These are phyloP conservation scores for Bacterosira constricta DNA, from an alignment of 108 stramenopile genomes.

Conservation along the genomic window DNA sequence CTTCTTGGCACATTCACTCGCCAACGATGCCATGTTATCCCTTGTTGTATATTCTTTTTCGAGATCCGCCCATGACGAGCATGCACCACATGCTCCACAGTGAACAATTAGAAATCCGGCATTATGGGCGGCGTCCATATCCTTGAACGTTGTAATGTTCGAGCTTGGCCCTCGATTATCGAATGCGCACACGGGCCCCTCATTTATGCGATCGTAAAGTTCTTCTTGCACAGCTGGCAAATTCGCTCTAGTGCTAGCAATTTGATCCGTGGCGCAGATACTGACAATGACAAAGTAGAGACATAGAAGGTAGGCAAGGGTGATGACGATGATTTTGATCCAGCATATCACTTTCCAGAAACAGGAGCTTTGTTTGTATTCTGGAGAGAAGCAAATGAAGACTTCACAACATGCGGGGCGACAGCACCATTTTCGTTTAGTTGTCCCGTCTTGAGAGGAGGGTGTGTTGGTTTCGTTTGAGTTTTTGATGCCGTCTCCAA, in stretches of 20 bases:
- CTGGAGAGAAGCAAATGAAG: constrained; percentile 35
- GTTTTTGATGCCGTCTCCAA: neutral
- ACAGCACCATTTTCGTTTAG: neutral
- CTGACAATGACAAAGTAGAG: constrained; percentile 48
- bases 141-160: constrained; percentile 56
- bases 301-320: constrained; percentile 26
- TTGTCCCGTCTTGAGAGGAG: neutral
- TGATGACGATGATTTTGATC: constrained; percentile 36
- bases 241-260: constrained; percentile 4
- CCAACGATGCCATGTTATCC: constrained; percentile 21
- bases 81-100: constrained; percentile 59
- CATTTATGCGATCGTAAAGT: constrained; percentile 40
- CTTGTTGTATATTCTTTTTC: constrained; percentile 49
- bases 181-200: constrained; percentile 61
- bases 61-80: constrained; percentile 60
- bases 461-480: neutral
- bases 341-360: constrained; percentile 38
- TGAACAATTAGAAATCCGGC: constrained; percentile 55
- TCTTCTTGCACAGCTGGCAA: constrained; percentile 31
- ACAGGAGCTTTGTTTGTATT: constrained; percentile 34
- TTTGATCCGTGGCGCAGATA: constrained; percentile 52
- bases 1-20: constrained; percentile 42
- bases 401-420: constrained; percentile 30
- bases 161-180: constrained; percentile 46
- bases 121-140: constrained; percentile 37